Conservation (phyloP, 306 rosid genomes). For the Canavalia ensiformis region DNA sequence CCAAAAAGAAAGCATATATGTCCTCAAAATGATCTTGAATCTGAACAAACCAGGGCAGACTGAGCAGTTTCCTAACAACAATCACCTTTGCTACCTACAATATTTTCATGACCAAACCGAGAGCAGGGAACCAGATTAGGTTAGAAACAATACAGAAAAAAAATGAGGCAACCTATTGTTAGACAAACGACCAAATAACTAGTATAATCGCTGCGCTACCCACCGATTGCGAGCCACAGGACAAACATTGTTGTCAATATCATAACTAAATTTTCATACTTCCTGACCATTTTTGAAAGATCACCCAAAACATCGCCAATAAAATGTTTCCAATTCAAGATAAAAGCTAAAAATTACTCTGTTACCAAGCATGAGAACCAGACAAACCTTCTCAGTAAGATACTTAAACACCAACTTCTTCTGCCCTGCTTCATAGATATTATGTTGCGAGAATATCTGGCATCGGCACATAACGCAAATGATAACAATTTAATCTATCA, state of each 20-base stretch:
- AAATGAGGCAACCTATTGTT: background rate
- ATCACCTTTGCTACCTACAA: background rate
- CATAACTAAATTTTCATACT: background rate
- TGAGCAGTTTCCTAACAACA: background rate
- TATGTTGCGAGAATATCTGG: constrained; percentile 91
- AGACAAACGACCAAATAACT: background rate
- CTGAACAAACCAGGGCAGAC: background rate
- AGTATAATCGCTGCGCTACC: background rate
- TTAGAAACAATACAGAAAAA: constrained; percentile 17
- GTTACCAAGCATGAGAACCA: constrained; percentile 24
- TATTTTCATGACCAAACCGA: constrained; percentile 17
- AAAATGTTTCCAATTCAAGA: constrained; percentile 13
- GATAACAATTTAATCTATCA: constrained; percentile 12
- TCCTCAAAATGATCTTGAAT: background rate
- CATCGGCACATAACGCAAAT: constrained; percentile 27
- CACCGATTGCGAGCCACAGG: background rate
- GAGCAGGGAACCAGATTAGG: background rate
- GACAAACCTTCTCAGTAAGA: constrained; percentile 80
- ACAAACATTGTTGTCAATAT: background rate
- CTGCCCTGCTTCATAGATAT: constrained; percentile 97
- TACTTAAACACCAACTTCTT: constrained; percentile 89
- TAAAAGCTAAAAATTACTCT: background rate
- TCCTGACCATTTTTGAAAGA: constrained; percentile 7
- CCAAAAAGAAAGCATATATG: constrained; percentile 5
- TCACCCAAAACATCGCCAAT: background rate